A percentile compares a stretch with the other conserved stretches of the same genome.
Conservation (phyloP, 129 eudicot species). For the Sambucus nigra region DNA sequence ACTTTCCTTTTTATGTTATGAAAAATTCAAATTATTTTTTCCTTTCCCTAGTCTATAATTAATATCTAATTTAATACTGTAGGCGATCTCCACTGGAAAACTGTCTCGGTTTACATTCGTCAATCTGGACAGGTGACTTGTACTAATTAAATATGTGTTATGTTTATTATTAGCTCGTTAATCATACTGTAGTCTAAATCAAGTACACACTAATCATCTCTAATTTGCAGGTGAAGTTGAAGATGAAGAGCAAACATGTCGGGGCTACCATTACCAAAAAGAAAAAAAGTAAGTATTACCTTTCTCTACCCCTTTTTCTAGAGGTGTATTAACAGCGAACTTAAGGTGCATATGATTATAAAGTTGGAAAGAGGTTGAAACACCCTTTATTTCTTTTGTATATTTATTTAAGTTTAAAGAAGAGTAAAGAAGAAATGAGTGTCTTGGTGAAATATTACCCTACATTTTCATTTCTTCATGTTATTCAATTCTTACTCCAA, state of each 20-base stretch:
- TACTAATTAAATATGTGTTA: too few relatives aligned
- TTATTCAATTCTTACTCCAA: too few relatives aligned
- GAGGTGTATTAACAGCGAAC: too few relatives aligned
- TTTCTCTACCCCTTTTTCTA: too few relatives aligned
- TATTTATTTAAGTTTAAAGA: too few relatives aligned
- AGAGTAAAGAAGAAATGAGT: too few relatives aligned
- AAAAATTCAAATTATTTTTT: background rate
- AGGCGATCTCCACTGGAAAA: conserved; percentile 98
- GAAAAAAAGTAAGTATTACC: conserved; percentile 61
- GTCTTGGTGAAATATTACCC: too few relatives aligned
- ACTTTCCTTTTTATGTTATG: conserved; percentile 2
- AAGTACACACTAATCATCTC: background rate
- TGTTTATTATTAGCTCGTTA: too few relatives aligned
- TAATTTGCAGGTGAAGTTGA: conserved; percentile 63
- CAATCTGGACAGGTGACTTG: conserved; percentile 53
- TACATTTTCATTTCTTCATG: too few relatives aligned
- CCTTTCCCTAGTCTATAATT: background rate
- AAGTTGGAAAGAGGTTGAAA: too few relatives aligned
- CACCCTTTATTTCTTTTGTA: too few relatives aligned
- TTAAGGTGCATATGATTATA: too few relatives aligned
- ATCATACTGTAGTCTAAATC: background rate
- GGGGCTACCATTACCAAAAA: conserved; percentile 86
- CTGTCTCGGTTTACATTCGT: conserved; percentile 83
- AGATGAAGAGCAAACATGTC: conserved; percentile 96
- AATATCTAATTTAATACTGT: conserved; percentile 6